Evolutionary conservation across 1,284 basidiomycete genomes (phyloP).

Genomic region (Malassezia sp.): DNA sequence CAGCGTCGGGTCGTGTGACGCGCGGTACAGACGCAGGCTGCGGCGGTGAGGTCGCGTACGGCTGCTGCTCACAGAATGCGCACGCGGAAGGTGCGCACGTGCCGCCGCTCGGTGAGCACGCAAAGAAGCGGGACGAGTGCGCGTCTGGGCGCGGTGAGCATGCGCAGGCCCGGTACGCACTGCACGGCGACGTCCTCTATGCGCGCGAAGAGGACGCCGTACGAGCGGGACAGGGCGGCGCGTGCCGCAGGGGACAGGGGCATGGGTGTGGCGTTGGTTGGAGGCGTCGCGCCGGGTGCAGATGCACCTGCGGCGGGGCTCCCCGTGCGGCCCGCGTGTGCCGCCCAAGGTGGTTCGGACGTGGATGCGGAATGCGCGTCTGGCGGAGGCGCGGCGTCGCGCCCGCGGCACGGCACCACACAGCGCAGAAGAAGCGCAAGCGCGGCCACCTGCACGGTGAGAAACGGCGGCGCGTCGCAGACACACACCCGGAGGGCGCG

Average conservation of each 20-base stretch:
- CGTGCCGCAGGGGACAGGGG: background rate
- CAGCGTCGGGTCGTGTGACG: background rate
- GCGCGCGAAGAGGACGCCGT: conserved; percentile 6
- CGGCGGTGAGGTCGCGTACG: background rate
- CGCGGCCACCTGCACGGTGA: no score
- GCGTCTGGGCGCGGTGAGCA: no score
- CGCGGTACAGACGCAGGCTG: conserved; percentile 4
- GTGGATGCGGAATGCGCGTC: no score
- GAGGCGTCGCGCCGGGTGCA: background rate
- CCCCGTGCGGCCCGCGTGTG: no score
- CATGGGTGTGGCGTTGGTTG: background rate
- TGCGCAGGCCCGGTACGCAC: background rate
- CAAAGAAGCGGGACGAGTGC: conserved; percentile 6
- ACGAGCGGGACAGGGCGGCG: conserved; percentile 1
- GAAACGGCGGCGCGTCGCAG: no score
- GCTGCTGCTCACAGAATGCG: no score
- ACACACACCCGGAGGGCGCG: no score
- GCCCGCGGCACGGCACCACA: no score
- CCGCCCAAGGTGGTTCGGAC: no score
- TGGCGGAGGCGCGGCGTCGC: no score
- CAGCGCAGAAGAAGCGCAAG: no score
- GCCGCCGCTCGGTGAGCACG: conserved; percentile 7
- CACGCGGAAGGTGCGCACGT: conserved; percentile 11
- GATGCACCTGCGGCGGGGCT: no score
- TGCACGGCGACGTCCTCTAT: background rate